Conservation (phyloP, 2,329 filamentous ascomycete species). For the Arthrobotrys pseudoclavata region DNA sequence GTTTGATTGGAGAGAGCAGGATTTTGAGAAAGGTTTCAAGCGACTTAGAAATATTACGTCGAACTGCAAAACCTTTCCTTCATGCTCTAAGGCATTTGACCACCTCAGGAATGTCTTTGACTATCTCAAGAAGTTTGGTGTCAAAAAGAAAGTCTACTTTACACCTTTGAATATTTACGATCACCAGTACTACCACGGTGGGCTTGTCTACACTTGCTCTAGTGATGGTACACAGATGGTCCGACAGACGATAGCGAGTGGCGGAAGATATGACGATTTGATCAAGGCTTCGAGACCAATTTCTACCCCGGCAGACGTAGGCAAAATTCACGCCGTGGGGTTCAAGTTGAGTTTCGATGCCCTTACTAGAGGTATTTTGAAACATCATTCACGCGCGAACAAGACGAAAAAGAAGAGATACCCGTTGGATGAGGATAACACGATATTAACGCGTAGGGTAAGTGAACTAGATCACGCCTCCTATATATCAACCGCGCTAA, state of each 20-base stretch:
- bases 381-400: conserved; percentile 64
- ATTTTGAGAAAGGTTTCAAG: conserved; percentile 79
- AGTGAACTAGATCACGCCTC: background rate
- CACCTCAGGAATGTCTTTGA: conserved; percentile 83
- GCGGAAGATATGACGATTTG: conserved; percentile 90
- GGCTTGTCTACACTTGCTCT: conserved; percentile 89
- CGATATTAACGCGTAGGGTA: conserved; percentile 74
- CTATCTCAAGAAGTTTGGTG: conserved; percentile 80
- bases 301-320: conserved; percentile 70
- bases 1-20: conserved; percentile 87
- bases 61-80: conserved; percentile 46
- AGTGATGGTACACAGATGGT: conserved; percentile 82
- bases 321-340: conserved; percentile 85
- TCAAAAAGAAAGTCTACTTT: conserved; percentile 84
- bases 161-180: conserved; percentile 89
- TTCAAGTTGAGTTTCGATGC: conserved; percentile 92
- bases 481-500: background rate
- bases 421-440: conserved; percentile 72
- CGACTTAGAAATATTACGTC: conserved; percentile 72
- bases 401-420: conserved; percentile 54
- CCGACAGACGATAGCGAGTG: conserved; percentile 87
- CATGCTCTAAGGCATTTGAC: conserved; percentile 72
- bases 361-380: conserved; percentile 76
- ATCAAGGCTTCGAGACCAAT: conserved; percentile 84
- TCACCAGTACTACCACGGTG: conserved; percentile 88